A percentile compares a stretch with the other conserved stretches of the same genome.
Conservation (phyloP, 768 basidiomycete genomes). For the Russula dissimulans region DNA sequence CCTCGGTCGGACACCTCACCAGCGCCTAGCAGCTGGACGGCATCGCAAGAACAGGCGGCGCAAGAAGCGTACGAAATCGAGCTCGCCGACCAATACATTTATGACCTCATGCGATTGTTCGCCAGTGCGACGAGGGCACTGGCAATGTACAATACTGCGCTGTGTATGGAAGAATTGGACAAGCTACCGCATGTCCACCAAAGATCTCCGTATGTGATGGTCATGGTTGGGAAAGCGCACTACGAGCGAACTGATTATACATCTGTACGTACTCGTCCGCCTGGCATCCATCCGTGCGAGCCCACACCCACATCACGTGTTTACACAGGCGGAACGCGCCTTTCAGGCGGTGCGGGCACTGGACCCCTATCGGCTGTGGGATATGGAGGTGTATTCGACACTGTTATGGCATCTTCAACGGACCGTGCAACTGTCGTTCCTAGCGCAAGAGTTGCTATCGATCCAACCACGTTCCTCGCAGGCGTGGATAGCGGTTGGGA, state of each 20-base stretch:
- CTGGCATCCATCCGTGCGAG: neutral
- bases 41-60: conserved; percentile 58
- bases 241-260: conserved; percentile 87
- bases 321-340: conserved; percentile 72
- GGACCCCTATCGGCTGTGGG: conserved; percentile 83
- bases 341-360: conserved; percentile 73
- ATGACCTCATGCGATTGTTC: conserved; percentile 72
- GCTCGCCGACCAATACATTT: conserved; percentile 75
- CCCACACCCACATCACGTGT: conserved; percentile 18
- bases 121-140: conserved; percentile 71
- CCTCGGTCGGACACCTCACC: conserved; percentile 46
- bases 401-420: conserved; percentile 90
- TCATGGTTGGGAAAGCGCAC: conserved; percentile 77
- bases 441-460: conserved; percentile 86
- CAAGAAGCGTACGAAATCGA: conserved; percentile 64
- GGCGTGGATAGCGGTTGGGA: conserved; percentile 95
- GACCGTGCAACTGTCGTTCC: conserved; percentile 76
- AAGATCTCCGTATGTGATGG: conserved; percentile 66
- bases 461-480: conserved; percentile 76
- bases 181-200: conserved; percentile 66
- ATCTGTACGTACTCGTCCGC: conserved; percentile 46
- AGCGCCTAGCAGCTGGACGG: conserved; percentile 52
- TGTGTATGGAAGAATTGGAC: conserved; percentile 69
- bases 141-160: conserved; percentile 65
- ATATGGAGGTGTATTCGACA: conserved; percentile 96